Conservation (phyloP, 345 rosid genomes). For the Aquilaria malaccensis region DNA sequence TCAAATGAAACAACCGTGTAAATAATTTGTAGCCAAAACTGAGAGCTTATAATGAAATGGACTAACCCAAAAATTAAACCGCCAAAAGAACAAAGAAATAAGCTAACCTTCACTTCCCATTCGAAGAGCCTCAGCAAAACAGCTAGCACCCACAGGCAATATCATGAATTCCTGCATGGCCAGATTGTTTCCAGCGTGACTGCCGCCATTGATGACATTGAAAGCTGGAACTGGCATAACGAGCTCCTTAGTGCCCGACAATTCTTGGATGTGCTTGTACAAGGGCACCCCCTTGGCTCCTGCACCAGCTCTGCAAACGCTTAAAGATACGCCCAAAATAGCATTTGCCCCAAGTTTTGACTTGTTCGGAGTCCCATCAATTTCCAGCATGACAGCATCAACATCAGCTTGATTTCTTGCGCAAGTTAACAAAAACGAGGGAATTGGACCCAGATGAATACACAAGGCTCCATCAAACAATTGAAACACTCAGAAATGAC, state of each 20-base stretch:
- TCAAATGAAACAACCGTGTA: too few relatives aligned
- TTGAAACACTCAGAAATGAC: too few relatives aligned
- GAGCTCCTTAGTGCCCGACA: conserved; percentile 84
- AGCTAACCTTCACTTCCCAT: conserved; percentile 97
- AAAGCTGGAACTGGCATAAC: conserved; percentile 98
- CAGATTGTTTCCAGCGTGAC: conserved; percentile 95
- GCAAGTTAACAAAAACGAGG: conserved; percentile 6
- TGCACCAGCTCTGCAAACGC: conserved; percentile 94
- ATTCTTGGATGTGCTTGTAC: conserved; percentile 88
- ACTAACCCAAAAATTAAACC: not conserved
- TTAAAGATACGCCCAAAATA: conserved; percentile 86
- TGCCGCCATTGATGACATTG: conserved; percentile 94
- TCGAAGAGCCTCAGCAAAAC: conserved; percentile 78
- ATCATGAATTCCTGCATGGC: conserved; percentile 99
- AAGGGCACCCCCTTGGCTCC: conserved; percentile 88
- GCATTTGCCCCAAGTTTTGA: conserved; percentile 90
- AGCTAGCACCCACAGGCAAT: conserved; percentile 81
- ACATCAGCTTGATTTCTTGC: conserved; percentile 82
- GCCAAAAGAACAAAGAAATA: not conserved
- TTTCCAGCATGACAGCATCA: conserved; percentile 80
- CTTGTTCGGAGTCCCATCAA: conserved; percentile 91
- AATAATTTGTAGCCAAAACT: too few relatives aligned
- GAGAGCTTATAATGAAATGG: not conserved
- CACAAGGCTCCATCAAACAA: too few relatives aligned
- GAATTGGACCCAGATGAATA: not conserved